A percentile compares a stretch with the other conserved stretches of the same genome.
Conservation (phyloP, 129 eudicot genomes). For the Artemisia argyi region DNA sequence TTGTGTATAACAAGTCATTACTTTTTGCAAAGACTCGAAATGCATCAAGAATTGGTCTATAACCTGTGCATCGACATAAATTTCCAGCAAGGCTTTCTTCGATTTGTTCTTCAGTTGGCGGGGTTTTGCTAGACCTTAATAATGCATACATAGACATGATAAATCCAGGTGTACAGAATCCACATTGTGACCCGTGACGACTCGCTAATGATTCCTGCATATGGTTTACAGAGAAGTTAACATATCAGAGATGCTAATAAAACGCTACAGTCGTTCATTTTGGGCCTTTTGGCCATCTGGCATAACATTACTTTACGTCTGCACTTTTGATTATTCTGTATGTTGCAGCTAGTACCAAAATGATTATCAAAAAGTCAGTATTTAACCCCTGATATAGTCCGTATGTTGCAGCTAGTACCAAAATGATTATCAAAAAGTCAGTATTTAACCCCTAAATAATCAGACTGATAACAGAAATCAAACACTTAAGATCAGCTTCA, state of each 20-base stretch:
- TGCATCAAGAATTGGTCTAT: constrained; percentile 92
- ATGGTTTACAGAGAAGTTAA: not conserved
- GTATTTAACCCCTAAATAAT: too few relatives aligned
- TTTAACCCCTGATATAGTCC: too few relatives aligned
- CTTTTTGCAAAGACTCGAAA: constrained; percentile 92
- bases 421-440: too few relatives aligned
- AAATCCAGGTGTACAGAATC: constrained; percentile 98
- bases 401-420: too few relatives aligned
- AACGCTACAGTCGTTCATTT: too few relatives aligned
- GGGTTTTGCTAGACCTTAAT: constrained; percentile 67
- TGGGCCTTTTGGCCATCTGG: too few relatives aligned
- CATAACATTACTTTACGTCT: too few relatives aligned
- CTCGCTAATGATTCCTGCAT: constrained; percentile 77
- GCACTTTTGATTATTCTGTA: too few relatives aligned
- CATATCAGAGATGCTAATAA: not conserved
- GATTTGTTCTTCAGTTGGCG: constrained; percentile 83
- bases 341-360: too few relatives aligned
- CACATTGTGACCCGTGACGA: constrained; percentile 95
- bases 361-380: too few relatives aligned
- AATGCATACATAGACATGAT: constrained; percentile 97
- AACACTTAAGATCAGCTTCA: too few relatives aligned
- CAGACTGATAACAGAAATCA: too few relatives aligned
- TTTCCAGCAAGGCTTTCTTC: constrained; percentile 98
- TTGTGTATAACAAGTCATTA: constrained; percentile 67
- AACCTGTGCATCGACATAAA: constrained; percentile 96